Evolutionary conservation across 768 basidiomycete species (phyloP).

Genomic region (Kwoniella pini): DNA sequence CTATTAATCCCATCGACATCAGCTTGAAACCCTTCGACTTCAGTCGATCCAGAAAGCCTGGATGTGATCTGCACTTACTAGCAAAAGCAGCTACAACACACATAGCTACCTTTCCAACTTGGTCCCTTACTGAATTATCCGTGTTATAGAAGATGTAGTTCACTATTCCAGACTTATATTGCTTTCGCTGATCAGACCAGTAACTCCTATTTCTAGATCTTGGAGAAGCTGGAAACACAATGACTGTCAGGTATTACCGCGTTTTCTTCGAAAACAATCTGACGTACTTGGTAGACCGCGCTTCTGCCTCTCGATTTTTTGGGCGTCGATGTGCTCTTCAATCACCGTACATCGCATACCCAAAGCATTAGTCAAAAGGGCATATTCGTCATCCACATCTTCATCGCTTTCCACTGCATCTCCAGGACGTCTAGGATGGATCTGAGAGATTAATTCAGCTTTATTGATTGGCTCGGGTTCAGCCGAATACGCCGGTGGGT

Average conservation of each 20-base stretch:
- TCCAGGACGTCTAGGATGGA: conserved; percentile 30
- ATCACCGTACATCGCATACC: conserved; percentile 41
- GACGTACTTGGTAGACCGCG: conserved; percentile 17
- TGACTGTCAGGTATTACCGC: neutral
- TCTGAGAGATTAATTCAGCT: conserved; percentile 31
- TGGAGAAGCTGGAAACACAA: neutral
- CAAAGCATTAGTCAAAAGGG: conserved; percentile 26
- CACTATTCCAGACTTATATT: conserved; percentile 27
- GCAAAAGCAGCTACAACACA: conserved; percentile 35
- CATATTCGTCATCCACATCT: conserved; percentile 38
- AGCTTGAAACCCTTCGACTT: no score
- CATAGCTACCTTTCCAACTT: conserved; percentile 26
- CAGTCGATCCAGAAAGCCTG: no score
- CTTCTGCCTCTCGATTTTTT: conserved; percentile 22
- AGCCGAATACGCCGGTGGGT: conserved; percentile 47
- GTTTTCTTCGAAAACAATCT: neutral
- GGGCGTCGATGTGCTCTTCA: conserved; percentile 36
- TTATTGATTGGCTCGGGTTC: conserved; percentile 37
- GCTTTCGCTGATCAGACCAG: conserved; percentile 18
- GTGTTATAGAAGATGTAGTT: conserved; percentile 36
- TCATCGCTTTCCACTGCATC: conserved; percentile 8
- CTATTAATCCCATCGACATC: conserved; percentile 19
- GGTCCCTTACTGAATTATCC: conserved; percentile 18
- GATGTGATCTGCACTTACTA: no score
- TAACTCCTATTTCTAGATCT: conserved; percentile 4